Base-by-base conservation (phyloP, 768 basidiomycete genomes). In the Tricholoma terreum region DNA sequence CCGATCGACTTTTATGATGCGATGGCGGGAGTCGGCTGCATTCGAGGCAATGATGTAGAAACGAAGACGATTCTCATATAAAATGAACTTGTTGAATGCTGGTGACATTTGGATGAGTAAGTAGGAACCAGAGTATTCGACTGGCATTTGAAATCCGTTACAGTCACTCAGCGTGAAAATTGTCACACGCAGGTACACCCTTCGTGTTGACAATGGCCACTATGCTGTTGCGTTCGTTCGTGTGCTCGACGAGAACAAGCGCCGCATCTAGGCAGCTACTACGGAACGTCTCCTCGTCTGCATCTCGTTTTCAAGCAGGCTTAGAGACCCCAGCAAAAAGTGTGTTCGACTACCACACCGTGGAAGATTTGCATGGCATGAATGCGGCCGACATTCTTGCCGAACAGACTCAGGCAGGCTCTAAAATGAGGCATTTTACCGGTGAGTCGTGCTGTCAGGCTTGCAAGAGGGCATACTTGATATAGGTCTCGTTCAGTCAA, bases 31-130 rank as follows among this genome's bases (percentile, higher is more conserved):
- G 58, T 92, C 92, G 15, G 90, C 85, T 0, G 92, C 83, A 73
- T 94, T 94, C 40, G 91, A 94, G 2, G 91, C 94, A 58, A 98
- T 85, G 53, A 99, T 84, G 75, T 86, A 98, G 80, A 96, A 94
- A 15, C 92, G 87, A 21, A 87, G 80, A 55, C 86, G 84, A 65
- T 93, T 98, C 75, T 99, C 96, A 71, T 97, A 98, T 3, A 98
- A 75, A 31, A 93, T 88, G 75, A 92, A 94, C 68, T 92, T 92
- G 76, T 94, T 94, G 70, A 80, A 82, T 0, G 79, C 75, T 19
- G 75, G 69, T 30, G 71, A 49, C 46, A 49, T 49, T 15, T 27
- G 24, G 24, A 27, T 3, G 24, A 27, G 3, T 3, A 27, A 27
- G 6, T 6, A 27, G 24, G 6, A 27, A 27, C 24, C 24, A 27